Evolutionary conservation across 2,329 filamentous ascomycete genomes (phyloP).

Genomic region (Fusarium chlamydosporum): DNA sequence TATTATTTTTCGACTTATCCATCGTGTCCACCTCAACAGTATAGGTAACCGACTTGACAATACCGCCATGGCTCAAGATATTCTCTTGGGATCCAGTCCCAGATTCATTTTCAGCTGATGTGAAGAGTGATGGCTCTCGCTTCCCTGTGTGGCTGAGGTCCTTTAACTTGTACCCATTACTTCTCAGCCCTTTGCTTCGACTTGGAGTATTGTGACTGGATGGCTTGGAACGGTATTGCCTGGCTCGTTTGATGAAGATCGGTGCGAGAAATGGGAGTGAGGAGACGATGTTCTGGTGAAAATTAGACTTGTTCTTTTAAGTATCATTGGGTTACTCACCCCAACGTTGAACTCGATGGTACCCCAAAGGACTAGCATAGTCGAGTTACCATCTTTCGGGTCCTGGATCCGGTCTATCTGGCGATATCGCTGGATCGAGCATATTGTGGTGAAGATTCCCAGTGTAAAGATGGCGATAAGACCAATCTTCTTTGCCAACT

Average conservation of each 20-base stretch:
- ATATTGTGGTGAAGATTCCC: conserved; percentile 68
- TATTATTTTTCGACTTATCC: neutral
- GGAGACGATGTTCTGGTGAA: conserved; percentile 61
- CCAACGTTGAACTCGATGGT: conserved; percentile 71
- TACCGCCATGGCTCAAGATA: conserved; percentile 56
- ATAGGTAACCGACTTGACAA: conserved; percentile 61
- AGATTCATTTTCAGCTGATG: conserved; percentile 46
- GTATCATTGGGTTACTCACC: conserved; percentile 54
- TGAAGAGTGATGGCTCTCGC: conserved; percentile 53
- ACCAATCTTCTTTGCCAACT: conserved; percentile 63
- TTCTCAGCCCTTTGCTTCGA: conserved; percentile 49
- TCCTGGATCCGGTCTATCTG: conserved; percentile 65
- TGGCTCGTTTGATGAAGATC: conserved; percentile 60
- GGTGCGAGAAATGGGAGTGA: conserved; percentile 63
- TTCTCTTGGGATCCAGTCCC: conserved; percentile 57
- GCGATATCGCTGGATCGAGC: conserved; percentile 66
- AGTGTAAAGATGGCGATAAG: conserved; percentile 67
- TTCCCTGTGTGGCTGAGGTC: conserved; percentile 52
- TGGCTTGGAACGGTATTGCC: conserved; percentile 58
- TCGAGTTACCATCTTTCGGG: conserved; percentile 66
- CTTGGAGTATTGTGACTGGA: conserved; percentile 52
- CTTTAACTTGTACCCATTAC: conserved; percentile 58
- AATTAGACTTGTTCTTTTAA: neutral
- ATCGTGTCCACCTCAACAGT: conserved; percentile 56
- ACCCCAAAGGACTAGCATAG: conserved; percentile 69